Percentiles rank a stretch among this genome's conserved stretches.
These are phyloP conservation scores for Oehlia diaphana DNA, from an alignment of 192 early-diverging fungal species.

Conservation along the genomic window DNA sequence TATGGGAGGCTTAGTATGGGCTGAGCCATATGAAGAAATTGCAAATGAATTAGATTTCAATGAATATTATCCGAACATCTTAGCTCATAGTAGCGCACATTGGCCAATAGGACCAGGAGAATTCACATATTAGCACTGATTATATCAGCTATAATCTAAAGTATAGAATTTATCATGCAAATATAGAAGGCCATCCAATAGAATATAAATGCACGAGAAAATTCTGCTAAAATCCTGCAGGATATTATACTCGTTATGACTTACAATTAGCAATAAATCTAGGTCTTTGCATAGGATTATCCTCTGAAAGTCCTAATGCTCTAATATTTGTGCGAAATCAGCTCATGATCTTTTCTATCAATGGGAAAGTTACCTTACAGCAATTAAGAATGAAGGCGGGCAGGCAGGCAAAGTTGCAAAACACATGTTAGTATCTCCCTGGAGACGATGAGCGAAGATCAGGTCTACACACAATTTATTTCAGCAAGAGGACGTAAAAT, in stretches of 20 bases:
- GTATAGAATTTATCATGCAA: not conserved
- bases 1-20: not conserved
- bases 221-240: not conserved
- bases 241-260: slow-evolving; percentile 8
- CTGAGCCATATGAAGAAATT: too few relatives aligned
- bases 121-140: not conserved
- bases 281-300: slow-evolving; percentile 9
- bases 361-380: too few relatives aligned
- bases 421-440: too few relatives aligned
- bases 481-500: too few relatives aligned
- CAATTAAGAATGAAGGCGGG: too few relatives aligned
- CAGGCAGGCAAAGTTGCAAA: too few relatives aligned
- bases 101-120: not conserved
- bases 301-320: slow-evolving; percentile 13
- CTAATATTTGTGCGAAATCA: slow-evolving; percentile 15
- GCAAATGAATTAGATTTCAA: too few relatives aligned
- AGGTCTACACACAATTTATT: too few relatives aligned
- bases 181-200: not conserved
- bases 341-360: too few relatives aligned
- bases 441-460: too few relatives aligned
- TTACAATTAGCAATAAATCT: not conserved
- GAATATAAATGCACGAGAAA: not conserved
- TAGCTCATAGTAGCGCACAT: too few relatives aligned
- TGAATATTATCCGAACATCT: too few relatives aligned
- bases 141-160: not conserved